Base-by-base conservation (phyloP, 257 asterid genomes). In the Eustoma russellianum region DNA sequence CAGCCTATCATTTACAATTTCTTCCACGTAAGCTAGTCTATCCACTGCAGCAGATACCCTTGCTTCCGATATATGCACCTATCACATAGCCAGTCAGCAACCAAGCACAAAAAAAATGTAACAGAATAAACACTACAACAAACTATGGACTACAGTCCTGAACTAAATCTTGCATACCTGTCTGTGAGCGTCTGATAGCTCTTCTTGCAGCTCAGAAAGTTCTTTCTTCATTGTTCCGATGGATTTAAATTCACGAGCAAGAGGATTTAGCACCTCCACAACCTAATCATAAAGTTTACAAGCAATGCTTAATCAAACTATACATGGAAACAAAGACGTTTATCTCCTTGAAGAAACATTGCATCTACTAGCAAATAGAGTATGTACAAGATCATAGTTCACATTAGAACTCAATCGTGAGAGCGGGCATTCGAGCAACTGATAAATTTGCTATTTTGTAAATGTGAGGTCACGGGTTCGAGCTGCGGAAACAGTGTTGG, bases 31-130 rank as follows among this genome's bases (percentile, higher is more conserved):
- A 74, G 93, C 98, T 61, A 91, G 94, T 75, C 84, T 91, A 70
- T 87, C 94, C 66, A 84, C 71, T 59, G 96, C 96, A 70, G 95
- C 67, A 24, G 82, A 78, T 55, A 91, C 89, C 70, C 96, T 83
- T 54, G 81, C 88, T 75, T 91, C 98, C 60, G 98, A 91, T 66
- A 82, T 79, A 76, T 91, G 96, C 44, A 91, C 98, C 98, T 70
- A 71, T 67, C 40, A n/a, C 44, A 50, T 16, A 38, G 46, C 17
- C 40, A 13, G 41, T 47, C 45, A 55, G 59, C 43, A 51, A 9
- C 5, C 1, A 38, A 38, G 9, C 43, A n/a, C n/a, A n/a, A n/a
- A n/a, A n/a, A n/a, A n/a, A n/a, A n/a, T n/a, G n/a, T n/a, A n/a
- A n/a, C n/a, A n/a, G n/a, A n/a, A n/a, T n/a, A n/a, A n/a, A n/a